Percentiles rank a stretch among this genome's conserved stretches.
Conservation (phyloP, 192 early-diverging fungal species). For the Linnemannia zychae region DNA sequence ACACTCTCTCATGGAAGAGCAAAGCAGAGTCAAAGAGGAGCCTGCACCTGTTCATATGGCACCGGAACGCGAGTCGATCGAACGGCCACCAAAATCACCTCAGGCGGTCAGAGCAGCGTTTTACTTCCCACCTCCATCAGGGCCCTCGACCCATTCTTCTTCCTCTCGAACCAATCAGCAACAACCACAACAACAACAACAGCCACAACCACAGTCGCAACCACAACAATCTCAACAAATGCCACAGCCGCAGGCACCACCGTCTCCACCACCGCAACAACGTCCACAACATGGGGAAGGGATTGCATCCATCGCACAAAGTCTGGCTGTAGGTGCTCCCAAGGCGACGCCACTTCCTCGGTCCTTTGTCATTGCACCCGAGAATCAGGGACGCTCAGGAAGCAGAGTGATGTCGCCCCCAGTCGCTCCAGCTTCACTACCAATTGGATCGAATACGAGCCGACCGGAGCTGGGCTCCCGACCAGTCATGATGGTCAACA, state of each 20-base stretch:
- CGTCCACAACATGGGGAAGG: constrained; percentile 19
- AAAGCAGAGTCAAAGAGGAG: not conserved
- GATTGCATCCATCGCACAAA: constrained; percentile 39
- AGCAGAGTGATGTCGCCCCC: not conserved
- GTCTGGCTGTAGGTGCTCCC: constrained; percentile 31
- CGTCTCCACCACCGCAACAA: not conserved
- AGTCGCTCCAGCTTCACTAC: not conserved
- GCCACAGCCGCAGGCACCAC: not conserved
- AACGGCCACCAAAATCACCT: not conserved
- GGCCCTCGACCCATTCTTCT: not conserved
- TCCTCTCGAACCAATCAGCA: not conserved
- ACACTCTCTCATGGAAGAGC: not conserved
- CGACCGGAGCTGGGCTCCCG: constrained; percentile 24
- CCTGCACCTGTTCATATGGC: not conserved
- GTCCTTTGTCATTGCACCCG: not conserved
- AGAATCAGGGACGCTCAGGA: not conserved
- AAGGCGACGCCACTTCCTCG: constrained; percentile 11
- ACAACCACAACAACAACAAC: not conserved
- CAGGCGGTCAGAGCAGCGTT: not conserved
- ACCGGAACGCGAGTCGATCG: not conserved
- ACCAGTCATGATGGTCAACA: constrained; percentile 42
- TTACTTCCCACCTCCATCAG: constrained; percentile 2
- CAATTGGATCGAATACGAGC: not conserved
- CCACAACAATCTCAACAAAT: not conserved
- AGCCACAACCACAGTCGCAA: not conserved